A percentile compares a stretch with the other conserved stretches of the same genome.
These are phyloP conservation scores for Pythium insidiosum DNA, from an alignment of 352 stramenopile genomes.

Conservation along the genomic window DNA sequence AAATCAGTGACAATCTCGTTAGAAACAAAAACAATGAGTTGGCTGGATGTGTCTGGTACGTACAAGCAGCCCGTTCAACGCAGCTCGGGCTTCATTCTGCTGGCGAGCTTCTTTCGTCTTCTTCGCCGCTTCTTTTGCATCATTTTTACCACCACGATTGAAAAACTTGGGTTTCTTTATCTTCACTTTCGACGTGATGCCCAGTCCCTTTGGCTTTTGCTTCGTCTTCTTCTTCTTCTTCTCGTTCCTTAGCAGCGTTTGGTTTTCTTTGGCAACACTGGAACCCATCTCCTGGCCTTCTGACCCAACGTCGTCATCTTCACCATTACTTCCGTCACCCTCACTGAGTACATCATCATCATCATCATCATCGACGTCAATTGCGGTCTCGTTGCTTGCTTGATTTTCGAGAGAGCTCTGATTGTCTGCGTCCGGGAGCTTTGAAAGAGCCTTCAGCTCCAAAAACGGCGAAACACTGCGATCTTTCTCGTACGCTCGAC, in stretches of 20 bases:
- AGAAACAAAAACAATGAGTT: too few species aligned
- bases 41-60: too few species aligned
- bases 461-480: constrained; percentile 50
- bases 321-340: constrained; percentile 10
- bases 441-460: constrained; percentile 34
- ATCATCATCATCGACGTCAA: constrained; percentile 18
- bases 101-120: constrained; percentile 46
- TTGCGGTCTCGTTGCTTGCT: too few species aligned
- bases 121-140: constrained; percentile 23
- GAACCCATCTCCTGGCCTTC: too few species aligned
- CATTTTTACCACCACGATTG: constrained; percentile 20
- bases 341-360: constrained; percentile 2
- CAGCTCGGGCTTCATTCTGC: constrained; percentile 31
- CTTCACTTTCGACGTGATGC: constrained; percentile 6
- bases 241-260: constrained; percentile 32
- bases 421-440: neutral
- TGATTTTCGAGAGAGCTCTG: too few species aligned
- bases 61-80: constrained; percentile 49
- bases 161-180: constrained; percentile 17
- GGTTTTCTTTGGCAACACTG: constrained; percentile 36
- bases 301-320: too few species aligned
- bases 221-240: constrained; percentile 14
- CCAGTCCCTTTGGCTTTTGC: neutral
- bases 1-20: too few species aligned
- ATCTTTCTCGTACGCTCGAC: constrained; percentile 50